Percentiles rank a stretch among this genome's conserved stretches.
These are phyloP conservation scores for Phaeotremella skinneri DNA, from an alignment of 768 basidiomycete genomes.

Conservation along the genomic window DNA sequence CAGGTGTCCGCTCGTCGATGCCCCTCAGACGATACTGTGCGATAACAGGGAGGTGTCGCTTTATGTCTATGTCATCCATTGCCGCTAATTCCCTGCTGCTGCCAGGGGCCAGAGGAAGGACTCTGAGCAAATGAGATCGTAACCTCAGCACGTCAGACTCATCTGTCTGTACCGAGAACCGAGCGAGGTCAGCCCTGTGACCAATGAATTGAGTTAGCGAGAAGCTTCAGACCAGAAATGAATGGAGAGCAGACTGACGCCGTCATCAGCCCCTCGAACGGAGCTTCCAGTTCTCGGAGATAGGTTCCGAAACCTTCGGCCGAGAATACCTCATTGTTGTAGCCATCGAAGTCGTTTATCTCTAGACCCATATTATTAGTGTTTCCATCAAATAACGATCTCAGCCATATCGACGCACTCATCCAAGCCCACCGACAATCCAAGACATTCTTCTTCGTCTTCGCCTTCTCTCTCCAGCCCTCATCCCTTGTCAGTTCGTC, in stretches of 20 bases:
- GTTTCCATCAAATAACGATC: constrained; percentile 1
- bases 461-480: constrained; percentile 10
- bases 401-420: constrained; percentile 24
- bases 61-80: neutral
- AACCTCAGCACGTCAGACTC: neutral
- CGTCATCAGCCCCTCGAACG: constrained; percentile 35
- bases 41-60: constrained; percentile 7
- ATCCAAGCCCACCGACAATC: constrained; percentile 34
- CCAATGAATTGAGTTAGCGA: neutral
- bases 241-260: constrained; percentile 18
- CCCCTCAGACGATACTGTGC: neutral
- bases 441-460: constrained; percentile 9
- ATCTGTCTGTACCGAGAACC: neutral
- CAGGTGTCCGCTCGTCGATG: neutral
- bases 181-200: neutral
- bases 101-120: neutral
- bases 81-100: neutral
- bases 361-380: constrained; percentile 7
- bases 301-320: constrained; percentile 16
- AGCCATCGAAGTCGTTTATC: neutral
- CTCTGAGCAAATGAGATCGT: constrained; percentile 1
- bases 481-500: neutral
- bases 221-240: neutral
- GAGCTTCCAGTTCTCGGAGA: constrained; percentile 36
- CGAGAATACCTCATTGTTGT: constrained; percentile 4